Evolutionary conservation across 1,284 basidiomycete genomes (phyloP), one percentile per base, ranked within the genome.

Genomic region (Garcileccinum viscosum): DNA sequence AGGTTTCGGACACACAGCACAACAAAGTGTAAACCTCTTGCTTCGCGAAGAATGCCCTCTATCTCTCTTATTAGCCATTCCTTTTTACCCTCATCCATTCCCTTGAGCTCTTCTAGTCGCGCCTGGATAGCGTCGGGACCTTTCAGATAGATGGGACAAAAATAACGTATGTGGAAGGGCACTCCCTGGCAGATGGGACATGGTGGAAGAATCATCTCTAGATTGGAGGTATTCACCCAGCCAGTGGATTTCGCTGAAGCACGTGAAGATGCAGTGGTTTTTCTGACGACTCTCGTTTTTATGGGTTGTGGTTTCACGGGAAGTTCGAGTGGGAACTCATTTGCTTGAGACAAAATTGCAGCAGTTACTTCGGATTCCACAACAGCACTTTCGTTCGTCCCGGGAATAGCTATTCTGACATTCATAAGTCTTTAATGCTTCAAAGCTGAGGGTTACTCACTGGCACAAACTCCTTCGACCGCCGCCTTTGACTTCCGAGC

Each of bases 121-220:
- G 80, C 78, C 70, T 76, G 79, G 71, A 87, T 81, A 27, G 79
- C 73, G n/a, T 73, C 74, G 11, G 81, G 71, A 19, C 84, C 84
- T 59, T 79, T 78, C 33, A 78, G 67, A 37, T 87, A 77, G 35
- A 80, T 73, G n/a, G 84, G 84, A 72, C 86, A 88, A 61, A 69
- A 74, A 66, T 82, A 79, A 27, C 81, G 82, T 67, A 78, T 76
- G 68, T 86, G 85, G 42, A 78, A 77, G 9, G 84, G 82, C 15
- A 71, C 70, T 64, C 74, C 76, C 32, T 78, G 74, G 74, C 85
- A 88, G 56, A 86, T 76, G 47, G 82, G 82, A 67, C 86, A 87
- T 27, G 67, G 70, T 5, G 72, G 71, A 63, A 62, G 62, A 62
- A 64, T 67, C 58, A 61, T 44, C 24, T 37, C 64, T 11, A 9